phyloP scores from a whole-genome alignment of 2,329 filamentous ascomycete genomes.

The Colletotrichum horii region DNA sequence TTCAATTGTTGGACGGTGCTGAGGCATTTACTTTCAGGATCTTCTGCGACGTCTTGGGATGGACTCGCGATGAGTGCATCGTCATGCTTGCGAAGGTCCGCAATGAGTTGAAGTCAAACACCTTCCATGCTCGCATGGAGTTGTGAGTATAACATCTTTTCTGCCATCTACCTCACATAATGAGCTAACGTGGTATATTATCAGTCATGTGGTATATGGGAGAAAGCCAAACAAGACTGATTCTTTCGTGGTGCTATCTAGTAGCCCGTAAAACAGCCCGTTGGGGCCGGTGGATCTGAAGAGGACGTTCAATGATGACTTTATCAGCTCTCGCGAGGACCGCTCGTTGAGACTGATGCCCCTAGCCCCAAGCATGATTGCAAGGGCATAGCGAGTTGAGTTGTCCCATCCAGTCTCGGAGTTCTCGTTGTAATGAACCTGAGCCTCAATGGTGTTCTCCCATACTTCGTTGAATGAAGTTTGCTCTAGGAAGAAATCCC shows the following conservation, averaged over 20 bases:
- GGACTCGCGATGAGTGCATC: constrained; percentile 29
- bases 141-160: constrained; percentile 8
- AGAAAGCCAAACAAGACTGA: not conserved
- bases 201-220: not conserved
- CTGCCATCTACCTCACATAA: rapidly evolving
- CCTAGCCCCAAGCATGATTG: not conserved
- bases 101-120: constrained; percentile 31
- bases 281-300: not conserved
- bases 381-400: not conserved
- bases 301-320: not conserved
- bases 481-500: not conserved
- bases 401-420: not conserved
- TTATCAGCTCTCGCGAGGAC: not conserved
- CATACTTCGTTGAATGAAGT: not conserved
- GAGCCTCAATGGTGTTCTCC: not conserved
- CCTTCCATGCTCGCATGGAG: constrained; percentile 28
- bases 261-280: not conserved
- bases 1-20: constrained; percentile 22
- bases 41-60: constrained; percentile 32
- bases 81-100: constrained; percentile 30
- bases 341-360: not conserved
- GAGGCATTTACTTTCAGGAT: constrained; percentile 27
- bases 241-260: not conserved
- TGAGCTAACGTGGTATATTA: rapidly evolving
- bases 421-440: not conserved